Conservation (phyloP, 2,329 filamentous ascomycete species). For the Orbilia blumenaviensis region DNA sequence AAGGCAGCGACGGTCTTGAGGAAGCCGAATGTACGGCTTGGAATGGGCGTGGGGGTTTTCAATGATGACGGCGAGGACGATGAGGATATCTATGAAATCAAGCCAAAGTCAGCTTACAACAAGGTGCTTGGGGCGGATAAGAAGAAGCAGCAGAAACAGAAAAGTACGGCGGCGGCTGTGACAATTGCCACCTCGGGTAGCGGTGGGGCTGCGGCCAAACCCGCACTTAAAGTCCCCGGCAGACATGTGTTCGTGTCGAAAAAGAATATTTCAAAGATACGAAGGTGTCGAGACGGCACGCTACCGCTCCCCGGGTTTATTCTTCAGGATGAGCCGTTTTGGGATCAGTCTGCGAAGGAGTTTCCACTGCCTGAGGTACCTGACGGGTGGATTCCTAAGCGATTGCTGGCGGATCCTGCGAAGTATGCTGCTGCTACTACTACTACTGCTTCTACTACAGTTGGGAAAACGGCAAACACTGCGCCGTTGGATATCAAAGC, state of each 20-base stretch:
- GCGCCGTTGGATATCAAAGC: constrained; percentile 35
- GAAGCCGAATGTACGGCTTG: constrained; percentile 67
- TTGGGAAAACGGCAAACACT: not conserved
- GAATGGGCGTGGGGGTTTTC: constrained; percentile 85
- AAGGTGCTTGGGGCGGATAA: constrained; percentile 81
- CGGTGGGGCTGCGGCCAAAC: constrained; percentile 67
- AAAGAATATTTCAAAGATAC: constrained; percentile 67
- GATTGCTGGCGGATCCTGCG: constrained; percentile 18
- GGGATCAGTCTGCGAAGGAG: constrained; percentile 59
- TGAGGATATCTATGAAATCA: constrained; percentile 91
- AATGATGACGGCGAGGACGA: constrained; percentile 96
- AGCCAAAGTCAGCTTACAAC: constrained; percentile 88
- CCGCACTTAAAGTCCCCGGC: constrained; percentile 61
- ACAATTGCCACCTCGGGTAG: constrained; percentile 61
- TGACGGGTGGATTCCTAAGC: constrained; percentile 70
- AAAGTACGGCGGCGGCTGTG: constrained; percentile 64
- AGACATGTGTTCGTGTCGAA: constrained; percentile 81
- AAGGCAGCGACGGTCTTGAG: constrained; percentile 65
- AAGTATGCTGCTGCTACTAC: constrained; percentile 28
- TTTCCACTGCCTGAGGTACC: constrained; percentile 76
- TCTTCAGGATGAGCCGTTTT: constrained; percentile 68
- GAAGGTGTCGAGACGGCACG: constrained; percentile 83
- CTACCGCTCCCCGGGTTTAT: constrained; percentile 82
- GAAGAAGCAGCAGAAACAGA: constrained; percentile 81
- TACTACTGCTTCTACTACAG: not conserved